Evolutionary conservation across 2,329 filamentous ascomycete genomes (phyloP), one percentile per base, ranked within the genome.

Genomic region (Metarhizium humberi): DNA sequence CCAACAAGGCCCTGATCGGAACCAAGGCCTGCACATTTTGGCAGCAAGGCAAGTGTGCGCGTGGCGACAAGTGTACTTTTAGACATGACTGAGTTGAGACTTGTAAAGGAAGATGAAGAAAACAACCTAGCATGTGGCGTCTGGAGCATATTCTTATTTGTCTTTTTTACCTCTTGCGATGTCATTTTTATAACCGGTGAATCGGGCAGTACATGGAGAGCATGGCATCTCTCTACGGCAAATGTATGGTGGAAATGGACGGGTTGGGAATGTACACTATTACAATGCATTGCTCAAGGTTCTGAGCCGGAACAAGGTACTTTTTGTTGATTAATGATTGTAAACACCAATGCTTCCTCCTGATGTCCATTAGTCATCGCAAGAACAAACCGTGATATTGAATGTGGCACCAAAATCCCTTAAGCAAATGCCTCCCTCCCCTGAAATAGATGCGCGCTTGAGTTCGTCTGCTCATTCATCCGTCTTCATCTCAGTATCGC

Each of bases 61-160:
- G 88, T 66, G 87, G 87, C 25, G 84, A 86, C 40, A 83, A 84
- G 63, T 90, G 87, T 72, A 89, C 86, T 2, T 90, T 86, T 68
- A 78, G 86, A 55, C 87, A 90, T 64, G 84, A 88, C 51, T 73
- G 55, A 54, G 32, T 45, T 14, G 16, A 47, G 20, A n/a, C 49
- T 38, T 46, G 20, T 32, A 45, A 50, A 38, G 34, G 13, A 46
- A 32, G n/a, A 10, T 18, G 32, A 20, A 45, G 10, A 4, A 30
- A 36, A 43, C n/a, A 42, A 13, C 46, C 32, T 48, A 48, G 55
- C 47, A 54, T 42, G 45, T 51, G 55, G 54, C 51, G 53, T 58
- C 51, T 51, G 40, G 50, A 29, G 45, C 20, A 51, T 20, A 13
- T 43, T 30, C 52, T 36, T 34, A 18, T 52, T 40, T 50, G 50